Evolutionary conservation across 768 basidiomycete genomes (phyloP).

Genomic region (Galerina sulciceps): DNA sequence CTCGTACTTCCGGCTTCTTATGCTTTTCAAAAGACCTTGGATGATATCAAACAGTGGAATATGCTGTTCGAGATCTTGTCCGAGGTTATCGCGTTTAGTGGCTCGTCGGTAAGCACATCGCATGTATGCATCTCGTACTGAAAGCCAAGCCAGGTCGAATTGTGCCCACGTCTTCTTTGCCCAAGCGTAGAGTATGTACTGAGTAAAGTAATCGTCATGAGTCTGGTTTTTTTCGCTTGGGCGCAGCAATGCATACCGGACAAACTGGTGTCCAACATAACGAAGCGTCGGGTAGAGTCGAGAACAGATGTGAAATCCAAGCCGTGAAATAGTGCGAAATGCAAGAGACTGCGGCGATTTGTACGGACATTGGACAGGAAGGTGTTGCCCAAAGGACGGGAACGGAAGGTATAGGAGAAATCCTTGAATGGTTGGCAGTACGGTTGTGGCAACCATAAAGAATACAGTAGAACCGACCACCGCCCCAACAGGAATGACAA

Average conservation of each 20-base stretch:
- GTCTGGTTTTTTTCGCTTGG: too few species aligned
- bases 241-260: too few species aligned
- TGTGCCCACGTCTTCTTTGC: slow-evolving; percentile 10
- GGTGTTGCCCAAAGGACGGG: slow-evolving; percentile 2
- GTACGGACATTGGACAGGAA: slow-evolving; percentile 14
- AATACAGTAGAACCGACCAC: slow-evolving; percentile 6
- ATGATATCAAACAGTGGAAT: slow-evolving; percentile 12
- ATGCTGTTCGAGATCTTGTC: slow-evolving; percentile 8
- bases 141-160: slow-evolving; percentile 13
- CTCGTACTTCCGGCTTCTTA: slow-evolving; percentile 10
- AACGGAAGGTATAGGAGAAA: slow-evolving; percentile 11
- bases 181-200: not conserved
- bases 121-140: slow-evolving; percentile 8
- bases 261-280: not conserved
- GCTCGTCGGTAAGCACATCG: slow-evolving; percentile 1
- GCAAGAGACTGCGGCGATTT: slow-evolving; percentile 17
- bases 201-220: not conserved
- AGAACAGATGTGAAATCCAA: slow-evolving; percentile 9
- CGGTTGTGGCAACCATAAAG: slow-evolving; percentile 7
- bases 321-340: slow-evolving; percentile 4
- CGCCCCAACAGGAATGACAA: slow-evolving; percentile 3
- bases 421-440: slow-evolving; percentile 13
- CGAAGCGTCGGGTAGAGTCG: slow-evolving; percentile 4
- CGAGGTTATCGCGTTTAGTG: slow-evolving; percentile 1
- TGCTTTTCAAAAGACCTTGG: slow-evolving; percentile 6